Conservation (phyloP, 306 rosid species). For the Medicago truncatula region MtrunA17r5.0-ANR NC_053046.1:43917001-43917500, state of each 20-base stretch:
- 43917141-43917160: background rate
- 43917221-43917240: slow-evolving; percentile 86
- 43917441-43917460: slow-evolving; percentile 88
- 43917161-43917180: slow-evolving; percentile 39
- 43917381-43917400: slow-evolving; percentile 78
- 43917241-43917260: slow-evolving; percentile 77
- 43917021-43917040: too few species aligned
- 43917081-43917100: too few species aligned
- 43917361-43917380: slow-evolving; percentile 67
- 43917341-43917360: slow-evolving; percentile 69
- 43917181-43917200: slow-evolving; percentile 73
- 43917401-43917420: slow-evolving; percentile 61
- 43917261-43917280: slow-evolving; percentile 86
- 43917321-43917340: slow-evolving; percentile 97
- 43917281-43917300: slow-evolving; percentile 87
- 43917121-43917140: background rate
- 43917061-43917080: too few species aligned
- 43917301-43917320: slow-evolving; percentile 91
- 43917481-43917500: slow-evolving; percentile 90
- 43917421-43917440: slow-evolving; percentile 76
- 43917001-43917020: too few species aligned
- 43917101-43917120: too few species aligned
- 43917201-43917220: slow-evolving; percentile 66
- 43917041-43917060: too few species aligned
- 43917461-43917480: slow-evolving; percentile 58